Evolutionary conservation across 106 monocot genomes (phyloP).

Genomic region (Vanilla planifolia): DNA sequence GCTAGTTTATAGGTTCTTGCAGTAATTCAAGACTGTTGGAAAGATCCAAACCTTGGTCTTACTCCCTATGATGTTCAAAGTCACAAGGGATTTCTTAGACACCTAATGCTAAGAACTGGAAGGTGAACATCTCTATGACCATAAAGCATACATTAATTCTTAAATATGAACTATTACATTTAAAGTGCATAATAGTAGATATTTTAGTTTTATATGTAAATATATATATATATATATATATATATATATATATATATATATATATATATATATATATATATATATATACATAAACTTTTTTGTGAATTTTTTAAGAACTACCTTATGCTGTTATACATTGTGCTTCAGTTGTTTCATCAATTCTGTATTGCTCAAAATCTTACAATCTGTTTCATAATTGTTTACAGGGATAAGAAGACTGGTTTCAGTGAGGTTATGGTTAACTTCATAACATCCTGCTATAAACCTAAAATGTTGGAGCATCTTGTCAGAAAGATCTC

Average conservation of each 20-base stretch:
- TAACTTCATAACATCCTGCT: constrained; percentile 89
- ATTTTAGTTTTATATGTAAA: too few species aligned
- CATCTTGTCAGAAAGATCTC: constrained; percentile 67
- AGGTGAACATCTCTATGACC: constrained; percentile 31
- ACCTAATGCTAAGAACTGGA: constrained; percentile 93
- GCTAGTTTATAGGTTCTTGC: constrained; percentile 92
- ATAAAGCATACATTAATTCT: too few species aligned
- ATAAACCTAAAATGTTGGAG: constrained; percentile 57
- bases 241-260: too few species aligned
- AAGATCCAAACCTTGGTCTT: constrained; percentile 50
- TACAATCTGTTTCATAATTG: constrained; percentile 4
- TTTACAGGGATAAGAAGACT: constrained; percentile 60
- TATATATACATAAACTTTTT: too few species aligned
- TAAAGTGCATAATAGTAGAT: too few species aligned
- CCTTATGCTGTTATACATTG: too few species aligned
- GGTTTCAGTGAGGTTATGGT: constrained; percentile 81
- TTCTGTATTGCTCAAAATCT: too few species aligned
- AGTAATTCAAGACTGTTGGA: constrained; percentile 88
- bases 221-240: too few species aligned
- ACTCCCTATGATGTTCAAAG: constrained; percentile 77
- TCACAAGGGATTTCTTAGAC: constrained; percentile 88
- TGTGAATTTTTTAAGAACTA: too few species aligned
- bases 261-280: too few species aligned
- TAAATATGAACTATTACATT: too few species aligned
- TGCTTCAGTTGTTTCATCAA: too few species aligned